A percentile compares a stretch with the other conserved stretches of the same genome.
phyloP scores from a whole-genome alignment of 805 yeast genomes.

The Candida dendrica region DNA sequence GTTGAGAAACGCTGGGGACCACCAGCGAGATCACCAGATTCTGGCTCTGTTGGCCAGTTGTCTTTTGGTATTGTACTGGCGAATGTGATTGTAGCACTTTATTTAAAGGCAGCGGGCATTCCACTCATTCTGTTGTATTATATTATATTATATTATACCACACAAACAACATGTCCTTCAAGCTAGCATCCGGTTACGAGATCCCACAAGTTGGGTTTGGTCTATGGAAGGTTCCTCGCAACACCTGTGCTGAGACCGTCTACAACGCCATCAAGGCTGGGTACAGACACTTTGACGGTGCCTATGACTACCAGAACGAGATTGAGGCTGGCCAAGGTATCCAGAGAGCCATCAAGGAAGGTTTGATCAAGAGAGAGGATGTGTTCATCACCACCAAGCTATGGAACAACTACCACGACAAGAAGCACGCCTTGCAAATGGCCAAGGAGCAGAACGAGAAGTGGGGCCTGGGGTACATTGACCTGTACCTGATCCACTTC shows the following conservation, averaged over 20 bases:
- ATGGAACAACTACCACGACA: slow-evolving; percentile 44
- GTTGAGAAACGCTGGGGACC: too few relatives aligned
- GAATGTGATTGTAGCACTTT: too few relatives aligned
- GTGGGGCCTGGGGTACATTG: slow-evolving; percentile 72
- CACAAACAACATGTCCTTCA: slow-evolving; percentile 1
- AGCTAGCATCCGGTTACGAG: slow-evolving; percentile 14
- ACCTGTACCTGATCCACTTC: slow-evolving; percentile 78
- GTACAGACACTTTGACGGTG: slow-evolving; percentile 69
- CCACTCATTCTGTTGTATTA: too few relatives aligned
- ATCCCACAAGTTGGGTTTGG: slow-evolving; percentile 16
- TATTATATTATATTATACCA: too few relatives aligned
- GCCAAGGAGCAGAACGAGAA: slow-evolving; percentile 30
- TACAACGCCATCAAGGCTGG: slow-evolving; percentile 57
- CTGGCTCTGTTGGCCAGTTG: too few relatives aligned
- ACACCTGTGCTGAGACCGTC: slow-evolving; percentile 39
- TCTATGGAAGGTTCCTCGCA: slow-evolving; percentile 16
- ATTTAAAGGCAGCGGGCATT: too few relatives aligned
- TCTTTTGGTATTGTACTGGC: too few relatives aligned
- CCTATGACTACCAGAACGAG: slow-evolving; percentile 64
- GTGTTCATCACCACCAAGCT: slow-evolving; percentile 68
- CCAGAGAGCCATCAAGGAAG: slow-evolving; percentile 35
- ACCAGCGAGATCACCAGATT: too few relatives aligned
- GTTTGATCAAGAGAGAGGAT: slow-evolving; percentile 43
- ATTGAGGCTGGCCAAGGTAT: slow-evolving; percentile 41
- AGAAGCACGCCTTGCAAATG: slow-evolving; percentile 7